A percentile compares a stretch with the other conserved stretches of the same genome.
Evolutionary conservation across 108 stramenopile species (phyloP).

Genomic region (Aureococcus anophagefferens): DNA sequence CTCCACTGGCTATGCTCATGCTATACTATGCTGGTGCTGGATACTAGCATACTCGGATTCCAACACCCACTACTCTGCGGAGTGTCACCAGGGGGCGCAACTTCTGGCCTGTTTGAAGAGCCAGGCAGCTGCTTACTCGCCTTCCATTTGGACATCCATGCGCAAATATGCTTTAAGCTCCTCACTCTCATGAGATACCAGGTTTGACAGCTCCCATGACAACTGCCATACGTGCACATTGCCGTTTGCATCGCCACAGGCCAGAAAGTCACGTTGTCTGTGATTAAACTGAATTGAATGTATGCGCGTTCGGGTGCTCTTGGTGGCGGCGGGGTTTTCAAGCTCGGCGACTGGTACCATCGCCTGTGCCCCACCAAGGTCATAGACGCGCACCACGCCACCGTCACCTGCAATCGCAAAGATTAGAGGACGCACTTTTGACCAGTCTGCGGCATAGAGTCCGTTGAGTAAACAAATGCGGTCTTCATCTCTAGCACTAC

Average conservation of each 20-base stretch:
- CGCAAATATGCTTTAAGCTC: too few relatives aligned
- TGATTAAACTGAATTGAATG: not conserved
- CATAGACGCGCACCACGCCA: not conserved
- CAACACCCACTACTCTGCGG: too few relatives aligned
- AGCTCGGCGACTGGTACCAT: not conserved
- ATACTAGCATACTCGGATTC: too few relatives aligned
- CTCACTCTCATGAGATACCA: too few relatives aligned
- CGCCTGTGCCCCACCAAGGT: not conserved
- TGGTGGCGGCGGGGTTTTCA: not conserved
- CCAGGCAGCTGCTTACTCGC: too few relatives aligned
- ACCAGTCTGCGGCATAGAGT: not conserved
- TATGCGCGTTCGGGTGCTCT: not conserved
- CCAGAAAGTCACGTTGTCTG: not conserved
- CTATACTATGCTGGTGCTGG: too few relatives aligned
- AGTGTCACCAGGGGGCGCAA: too few relatives aligned
- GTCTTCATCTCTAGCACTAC: not conserved
- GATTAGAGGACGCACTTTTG: not conserved
- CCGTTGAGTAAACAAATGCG: not conserved
- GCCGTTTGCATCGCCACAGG: not conserved
- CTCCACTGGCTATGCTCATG: too few relatives aligned
- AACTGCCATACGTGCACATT: not conserved
- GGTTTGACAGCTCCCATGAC: not conserved
- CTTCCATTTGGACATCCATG: too few relatives aligned
- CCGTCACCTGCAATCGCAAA: not conserved
- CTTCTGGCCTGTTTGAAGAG: too few relatives aligned